Evolutionary conservation across 257 asterid species (phyloP).

Genomic region (Solanum virginianum): DNA sequence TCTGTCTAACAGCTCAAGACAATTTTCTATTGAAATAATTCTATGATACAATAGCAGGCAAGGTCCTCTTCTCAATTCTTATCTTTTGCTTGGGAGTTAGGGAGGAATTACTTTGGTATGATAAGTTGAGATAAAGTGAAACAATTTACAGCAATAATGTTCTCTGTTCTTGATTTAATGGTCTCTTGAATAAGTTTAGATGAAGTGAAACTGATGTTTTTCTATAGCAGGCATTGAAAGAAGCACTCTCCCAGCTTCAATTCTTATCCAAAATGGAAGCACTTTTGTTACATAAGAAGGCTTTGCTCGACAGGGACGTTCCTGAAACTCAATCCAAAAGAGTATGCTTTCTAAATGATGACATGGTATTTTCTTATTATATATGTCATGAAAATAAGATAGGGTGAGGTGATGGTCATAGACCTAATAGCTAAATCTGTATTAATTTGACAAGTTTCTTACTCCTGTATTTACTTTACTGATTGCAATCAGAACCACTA

Average conservation of each 20-base stretch:
- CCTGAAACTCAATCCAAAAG: conserved; percentile 31
- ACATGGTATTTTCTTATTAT: not conserved
- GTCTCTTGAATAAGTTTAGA: not conserved
- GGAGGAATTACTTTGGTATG: not conserved
- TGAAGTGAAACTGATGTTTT: not conserved
- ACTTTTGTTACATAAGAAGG: conserved; percentile 50
- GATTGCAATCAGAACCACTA: not conserved
- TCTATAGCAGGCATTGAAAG: conserved; percentile 46
- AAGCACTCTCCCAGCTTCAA: conserved; percentile 40
- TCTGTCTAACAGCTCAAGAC: not conserved
- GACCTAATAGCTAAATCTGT: not conserved
- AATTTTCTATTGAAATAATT: not conserved
- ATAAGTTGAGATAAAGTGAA: not conserved
- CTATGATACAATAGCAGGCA: not conserved
- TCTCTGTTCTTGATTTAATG: not conserved
- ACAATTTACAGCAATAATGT: not conserved
- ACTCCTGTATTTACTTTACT: not conserved
- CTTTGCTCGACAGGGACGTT: conserved; percentile 24
- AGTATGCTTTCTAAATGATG: conserved; percentile 27
- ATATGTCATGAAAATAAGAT: not conserved
- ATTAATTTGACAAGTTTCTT: not conserved
- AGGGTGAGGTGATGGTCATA: not conserved
- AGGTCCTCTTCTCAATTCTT: not conserved
- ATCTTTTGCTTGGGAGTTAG: not conserved
- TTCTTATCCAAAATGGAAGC: conserved; percentile 62